Base-by-base conservation (phyloP, 768 basidiomycete species). In the Candolleomyces efflorescens region DNA sequence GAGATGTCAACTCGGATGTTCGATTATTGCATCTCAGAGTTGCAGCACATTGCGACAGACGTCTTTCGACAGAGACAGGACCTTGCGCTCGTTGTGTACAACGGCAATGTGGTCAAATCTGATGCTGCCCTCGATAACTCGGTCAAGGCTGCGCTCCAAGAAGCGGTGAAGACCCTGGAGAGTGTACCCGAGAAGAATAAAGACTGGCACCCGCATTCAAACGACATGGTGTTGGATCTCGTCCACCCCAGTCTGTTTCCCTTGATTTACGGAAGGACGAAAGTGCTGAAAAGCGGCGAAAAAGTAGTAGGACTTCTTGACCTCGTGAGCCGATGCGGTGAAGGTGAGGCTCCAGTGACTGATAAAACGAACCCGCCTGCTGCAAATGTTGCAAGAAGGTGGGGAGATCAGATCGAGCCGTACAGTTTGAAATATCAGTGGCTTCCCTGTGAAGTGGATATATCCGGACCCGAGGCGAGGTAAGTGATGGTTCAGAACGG, bases 171-270 rank as follows among this genome's bases (percentile, higher is more conserved):
- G 4, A 44, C 60, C 11, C 70, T 78, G 12, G 75, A 79, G 56
- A 60, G 72, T 50, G 67, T 73, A 9, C 70, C 72, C 0, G 70
- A 70, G 3, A 63, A 66, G 0, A 24, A 69, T 58, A 69, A 71
- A 22, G 78, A 80, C 61, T 79, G 78, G 78, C 76, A 78, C 60
- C 77, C 77, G 1, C 68, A 71, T 4, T 73, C 75, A 0, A 64
- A 78, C 55, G 62, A 66, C 1, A 71, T 71, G 47, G 78, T 79
- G 0, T 72, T 79, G 18, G 76, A 79, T 58, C 68, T 79, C 39
- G 73, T 78, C 3, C 76, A 79, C 55, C 77, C 78, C 46, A 73
- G 77, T 5, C 69, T 78, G 1, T 78, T 69, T 61, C 69, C 68
- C 23, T 49, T 78, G 0, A 63, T 71, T 7, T 75, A 75, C 54